Conservation (phyloP, 1,139 yeast genomes). For the Ogataea hybrid region DNA sequence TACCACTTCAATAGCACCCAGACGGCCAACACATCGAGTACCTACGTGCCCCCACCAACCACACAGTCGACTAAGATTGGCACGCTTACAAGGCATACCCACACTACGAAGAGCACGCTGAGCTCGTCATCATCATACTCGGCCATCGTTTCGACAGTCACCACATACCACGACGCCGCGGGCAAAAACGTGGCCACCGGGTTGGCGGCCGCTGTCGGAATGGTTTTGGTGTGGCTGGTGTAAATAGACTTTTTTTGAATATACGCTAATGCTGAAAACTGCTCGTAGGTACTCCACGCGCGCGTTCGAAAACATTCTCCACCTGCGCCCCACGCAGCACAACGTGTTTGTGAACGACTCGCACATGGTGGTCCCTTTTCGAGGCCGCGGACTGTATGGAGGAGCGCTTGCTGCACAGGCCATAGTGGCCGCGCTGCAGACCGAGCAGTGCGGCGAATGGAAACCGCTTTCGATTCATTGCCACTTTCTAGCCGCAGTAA, state of each 20-base stretch:
- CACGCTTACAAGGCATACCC: not conserved
- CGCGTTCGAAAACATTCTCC: constrained; percentile 24
- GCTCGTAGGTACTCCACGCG: not conserved
- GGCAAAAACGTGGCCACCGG: constrained; percentile 1
- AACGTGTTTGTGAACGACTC: constrained; percentile 35
- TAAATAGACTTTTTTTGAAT: not conserved
- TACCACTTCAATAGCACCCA: not conserved
- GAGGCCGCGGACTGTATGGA: constrained; percentile 76
- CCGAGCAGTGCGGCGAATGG: constrained; percentile 39
- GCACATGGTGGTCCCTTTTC: constrained; percentile 42
- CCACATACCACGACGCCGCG: constrained; percentile 6
- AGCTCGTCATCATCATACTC: not conserved
- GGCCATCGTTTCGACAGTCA: not conserved
- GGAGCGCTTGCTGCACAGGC: constrained; percentile 78
- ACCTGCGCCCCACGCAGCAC: constrained; percentile 29
- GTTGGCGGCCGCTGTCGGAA: constrained; percentile 2
- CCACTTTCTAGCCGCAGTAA: constrained; percentile 52
- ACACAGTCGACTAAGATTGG: not conserved
- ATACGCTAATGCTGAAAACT: not conserved
- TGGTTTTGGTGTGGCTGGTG: constrained; percentile 8
- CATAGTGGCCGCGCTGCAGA: constrained; percentile 54
- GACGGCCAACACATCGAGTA: not conserved
- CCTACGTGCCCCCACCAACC: not conserved
- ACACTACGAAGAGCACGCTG: not conserved
- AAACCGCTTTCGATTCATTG: constrained; percentile 52